Evolutionary conservation across 805 yeast species (phyloP), one percentile per base, ranked within the genome.

Genomic region (Pichia scutulata): DNA sequence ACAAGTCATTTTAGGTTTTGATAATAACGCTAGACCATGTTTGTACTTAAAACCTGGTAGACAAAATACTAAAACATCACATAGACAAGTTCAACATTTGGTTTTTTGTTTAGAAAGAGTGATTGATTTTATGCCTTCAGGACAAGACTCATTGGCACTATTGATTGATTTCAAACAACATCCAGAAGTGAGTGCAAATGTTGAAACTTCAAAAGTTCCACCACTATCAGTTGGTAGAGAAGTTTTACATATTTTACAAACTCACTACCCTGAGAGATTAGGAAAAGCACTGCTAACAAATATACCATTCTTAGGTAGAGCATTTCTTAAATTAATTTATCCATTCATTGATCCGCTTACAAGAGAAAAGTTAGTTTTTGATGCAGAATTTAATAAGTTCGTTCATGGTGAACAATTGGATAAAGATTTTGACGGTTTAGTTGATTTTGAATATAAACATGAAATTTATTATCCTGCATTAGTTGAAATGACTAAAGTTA

Each of bases 311-410:
- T 69, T 90, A 49, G 98, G 90, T 7, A 86, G 96, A 87, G 83
- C 96, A 10, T 93, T 93, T 61, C 71, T 93, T 58, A 90, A 86
- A 70, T 71, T 93, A 55, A 90, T 92, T 56, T 88, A 87, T 60
- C 99, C 99, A 6, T 93, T 93, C 66, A 93, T 93, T 56, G 99
- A 93, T 64, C 97, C 99, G 10, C 70, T 88, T 61, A 93, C 99
- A 1, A 77, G 96, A 54, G 97, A 90, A 67, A 93, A 93, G 70
- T 77, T 93, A 55, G 95, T 89, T 4, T 93, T 82, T 64, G 95
- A 88, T 65, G 88, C 89, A 59, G 96, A 97, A 16, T 88, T 90
- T 68, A 76, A 81, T 22, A 72, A 87, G 36, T 92, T 86, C 60
- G 93, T 89, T 14, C 95, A 96, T 1, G 67, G 67, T 25, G 84